Base-by-base conservation (phyloP, 495 filamentous ascomycete species). In the Letharia columbiana region DNA sequence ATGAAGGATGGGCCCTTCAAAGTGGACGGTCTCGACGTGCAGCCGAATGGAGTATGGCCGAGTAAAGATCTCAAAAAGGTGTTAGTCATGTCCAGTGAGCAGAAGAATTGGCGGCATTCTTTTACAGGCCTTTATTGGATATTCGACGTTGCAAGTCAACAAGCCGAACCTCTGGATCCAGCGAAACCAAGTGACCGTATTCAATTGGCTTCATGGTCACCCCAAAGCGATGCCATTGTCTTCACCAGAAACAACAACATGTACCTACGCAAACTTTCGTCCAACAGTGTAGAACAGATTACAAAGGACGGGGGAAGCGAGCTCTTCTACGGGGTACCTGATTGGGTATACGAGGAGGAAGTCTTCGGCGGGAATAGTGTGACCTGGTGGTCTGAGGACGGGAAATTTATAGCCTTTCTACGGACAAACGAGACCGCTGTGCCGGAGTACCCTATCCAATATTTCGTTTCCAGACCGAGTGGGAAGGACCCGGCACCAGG, bases 341-440 rank as follows among this genome's bases (percentile, higher is more conserved):
- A 98, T 75, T 98, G 94, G 94, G 94, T 98, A 1, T 98, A 97
- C 70, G 94, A 98, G 73, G 94, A 98, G 73, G 94, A 98, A 75
- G 92, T 98, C 9, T 89, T 98, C 69, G 68, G 77, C 2, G 86
- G 85, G 4, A 89, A 90, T 69, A 91, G 83, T 60, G 95, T 88
- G 10, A 92, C 92, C 1, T 98, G 94, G 94, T 98, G 91, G 91
- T 91, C 91, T 28, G 82, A 86, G 35, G 91, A 92, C 73, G 94
- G 91, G 28, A 87, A 89, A 61, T 94, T 87, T 74, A 75, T 98
- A 67, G 91, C 94, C 28, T 98, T 96, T 74, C 75, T 98, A 50
- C 87, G 91, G 7, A 98, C 94, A 3, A 91, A 98, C 73, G 95
- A 98, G 76, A 89, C 91, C 3, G 79, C 84, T 15, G 94, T 98